A percentile compares a stretch with the other conserved stretches of the same genome.
Conservation (phyloP, 805 yeast species). For the Yarrowia sp. region DNA sequence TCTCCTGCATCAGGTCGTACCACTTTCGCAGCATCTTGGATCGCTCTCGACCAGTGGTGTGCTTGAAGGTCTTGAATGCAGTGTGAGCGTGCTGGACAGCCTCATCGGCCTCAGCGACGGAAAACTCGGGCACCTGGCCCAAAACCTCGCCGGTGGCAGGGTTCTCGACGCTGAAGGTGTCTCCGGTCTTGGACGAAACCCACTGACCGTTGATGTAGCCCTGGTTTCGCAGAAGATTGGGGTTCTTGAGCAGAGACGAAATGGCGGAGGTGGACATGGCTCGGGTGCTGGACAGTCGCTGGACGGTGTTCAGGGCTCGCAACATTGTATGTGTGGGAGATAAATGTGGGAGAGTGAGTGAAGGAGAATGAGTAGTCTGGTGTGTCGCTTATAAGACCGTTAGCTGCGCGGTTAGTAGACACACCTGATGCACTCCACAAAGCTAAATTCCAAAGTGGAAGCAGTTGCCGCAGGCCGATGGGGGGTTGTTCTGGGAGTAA, state of each 20-base stretch:
- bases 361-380: background rate
- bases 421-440: slow-evolving; percentile 3
- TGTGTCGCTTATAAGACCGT: background rate
- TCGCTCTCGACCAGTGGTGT: slow-evolving; percentile 56
- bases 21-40: slow-evolving; percentile 51
- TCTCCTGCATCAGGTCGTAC: slow-evolving; percentile 52
- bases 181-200: slow-evolving; percentile 46
- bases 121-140: slow-evolving; percentile 55
- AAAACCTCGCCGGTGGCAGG: slow-evolving; percentile 63
- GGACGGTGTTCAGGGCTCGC: slow-evolving; percentile 6
- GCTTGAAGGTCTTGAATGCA: slow-evolving; percentile 53
- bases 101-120: slow-evolving; percentile 46
- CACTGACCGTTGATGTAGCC: slow-evolving; percentile 65
- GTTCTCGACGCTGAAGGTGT: slow-evolving; percentile 62
- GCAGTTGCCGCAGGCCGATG: background rate
- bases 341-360: background rate
- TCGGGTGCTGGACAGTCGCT: background rate
- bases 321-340: background rate
- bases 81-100: slow-evolving; percentile 56
- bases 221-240: slow-evolving; percentile 31
- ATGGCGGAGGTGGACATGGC: slow-evolving; percentile 22
- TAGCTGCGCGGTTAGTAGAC: slow-evolving; percentile 9
- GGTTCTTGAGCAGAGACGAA: slow-evolving; percentile 26
- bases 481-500: too few species aligned
- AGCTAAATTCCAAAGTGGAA: background rate